Evolutionary conservation across 2,329 filamentous ascomycete species (phyloP), one percentile per base, ranked within the genome.

Genomic region (Pochonia chlamydosporia): DNA sequence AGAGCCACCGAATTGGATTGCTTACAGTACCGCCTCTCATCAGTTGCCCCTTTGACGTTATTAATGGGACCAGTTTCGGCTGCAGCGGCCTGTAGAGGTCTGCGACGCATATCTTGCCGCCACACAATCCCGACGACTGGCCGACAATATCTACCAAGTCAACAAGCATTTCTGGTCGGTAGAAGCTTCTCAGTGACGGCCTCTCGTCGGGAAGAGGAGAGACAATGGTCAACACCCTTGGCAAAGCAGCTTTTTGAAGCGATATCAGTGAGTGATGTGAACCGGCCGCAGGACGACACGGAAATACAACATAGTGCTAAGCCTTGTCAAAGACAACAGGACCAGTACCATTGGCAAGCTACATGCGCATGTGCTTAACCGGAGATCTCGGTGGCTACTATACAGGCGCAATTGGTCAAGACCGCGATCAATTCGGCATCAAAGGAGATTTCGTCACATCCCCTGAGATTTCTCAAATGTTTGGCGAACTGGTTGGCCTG

Each of bases 321-420:
- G 7, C 16, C n/a, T 14, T 24, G 5, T n/a, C 11, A 33, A 36
- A 74, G 71, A 68, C 85, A 35, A 97, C 93, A 10, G 93, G 93
- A 0, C 92, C 93, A 4, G 83, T 97, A 24, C 89, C 93, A 1
- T 79, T 99, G 51, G 91, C 93, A 5, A 85, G 89, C 44, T 99
- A 91, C 66, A 99, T 99, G 93, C 91, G 93, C 63, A 95, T 97
- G 84, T 96, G 92, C 65, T 80, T 99, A 53, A 99, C 93, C 1
- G 87, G 88, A 10, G 88, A 93, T 51, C 71, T 89, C 33, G 90
- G 89, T 49, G 93, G 93, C 46, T 99, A 99, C 71, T 99, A 99
- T 69, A 97, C 90, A 1, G 81, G 85, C 5, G 80, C 82, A 21
- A 76, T 84, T 37, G 76, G 77, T 8, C 69, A 81, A 50, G 83